These are phyloP conservation scores for Xylaria venustula DNA, from an alignment of 495 filamentous ascomycete species.

Conservation along the genomic window DNA sequence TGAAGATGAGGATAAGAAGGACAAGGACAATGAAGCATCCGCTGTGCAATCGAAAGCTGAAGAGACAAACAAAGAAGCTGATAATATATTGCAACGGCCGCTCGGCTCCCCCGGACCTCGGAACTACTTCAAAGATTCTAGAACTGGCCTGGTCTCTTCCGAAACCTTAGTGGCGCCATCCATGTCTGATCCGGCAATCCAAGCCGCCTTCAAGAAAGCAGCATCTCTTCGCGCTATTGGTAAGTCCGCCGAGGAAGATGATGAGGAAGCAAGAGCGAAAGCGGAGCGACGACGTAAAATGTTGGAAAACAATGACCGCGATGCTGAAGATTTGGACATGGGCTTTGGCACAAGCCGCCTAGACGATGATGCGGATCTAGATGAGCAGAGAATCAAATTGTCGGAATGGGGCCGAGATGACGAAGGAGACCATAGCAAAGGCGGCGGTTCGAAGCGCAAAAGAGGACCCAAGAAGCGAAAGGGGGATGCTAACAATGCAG, in stretches of 20 bases:
- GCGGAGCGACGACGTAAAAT: constrained; percentile 70
- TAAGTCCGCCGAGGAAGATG: constrained; percentile 42
- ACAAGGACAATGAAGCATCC: constrained; percentile 45
- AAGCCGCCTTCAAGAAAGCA: constrained; percentile 83
- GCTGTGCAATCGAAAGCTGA: constrained; percentile 34
- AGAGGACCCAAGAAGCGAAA: constrained; percentile 82
- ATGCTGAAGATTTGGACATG: constrained; percentile 90
- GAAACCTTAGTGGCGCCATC: constrained; percentile 50
- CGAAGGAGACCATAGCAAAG: constrained; percentile 46
- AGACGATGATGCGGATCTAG: constrained; percentile 73
- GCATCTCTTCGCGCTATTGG: constrained; percentile 63
- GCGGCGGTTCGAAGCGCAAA: constrained; percentile 65
- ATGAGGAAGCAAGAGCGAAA: constrained; percentile 42
- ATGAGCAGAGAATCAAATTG: constrained; percentile 61
- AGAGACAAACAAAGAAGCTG: constrained; percentile 22
- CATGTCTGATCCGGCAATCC: constrained; percentile 72
- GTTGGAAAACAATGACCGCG: constrained; percentile 72
- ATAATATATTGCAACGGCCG: constrained; percentile 37
- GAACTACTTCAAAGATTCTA: constrained; percentile 64
- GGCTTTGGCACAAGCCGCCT: constrained; percentile 85
- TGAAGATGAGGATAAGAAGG: constrained; percentile 48
- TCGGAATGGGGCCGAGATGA: constrained; percentile 62
- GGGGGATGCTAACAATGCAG: constrained; percentile 76
- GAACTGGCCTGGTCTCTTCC: constrained; percentile 39
- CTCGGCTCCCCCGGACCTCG: constrained; percentile 27